Evolutionary conservation across 441 rosid genomes (phyloP).

Genomic region (Pelargonium citronellum): DNA sequence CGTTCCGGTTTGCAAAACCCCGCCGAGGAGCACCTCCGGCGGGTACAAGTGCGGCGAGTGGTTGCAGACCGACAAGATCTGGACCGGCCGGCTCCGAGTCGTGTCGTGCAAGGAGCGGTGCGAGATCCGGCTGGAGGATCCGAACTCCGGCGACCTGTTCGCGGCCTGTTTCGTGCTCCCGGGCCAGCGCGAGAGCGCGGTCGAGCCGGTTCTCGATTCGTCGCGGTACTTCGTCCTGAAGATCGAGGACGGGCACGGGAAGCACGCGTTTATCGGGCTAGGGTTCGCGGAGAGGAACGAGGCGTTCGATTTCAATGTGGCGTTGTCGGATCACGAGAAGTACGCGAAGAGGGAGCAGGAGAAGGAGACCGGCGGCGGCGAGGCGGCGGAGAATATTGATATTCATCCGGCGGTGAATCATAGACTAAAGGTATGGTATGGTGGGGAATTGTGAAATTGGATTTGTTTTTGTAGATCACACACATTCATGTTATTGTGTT

Average conservation of each 20-base stretch:
- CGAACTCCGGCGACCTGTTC: constrained; percentile 77
- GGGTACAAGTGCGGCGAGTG: constrained; percentile 97
- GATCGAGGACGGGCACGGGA: constrained; percentile 90
- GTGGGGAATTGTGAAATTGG: background rate
- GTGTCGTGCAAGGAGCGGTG: constrained; percentile 90
- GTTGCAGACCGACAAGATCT: constrained; percentile 98
- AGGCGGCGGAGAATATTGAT: constrained; percentile 68
- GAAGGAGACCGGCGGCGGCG: constrained; percentile 53
- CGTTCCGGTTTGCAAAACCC: too few relatives aligned
- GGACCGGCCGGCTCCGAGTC: constrained; percentile 93
- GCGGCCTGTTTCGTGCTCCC: constrained; percentile 90
- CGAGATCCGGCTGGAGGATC: constrained; percentile 97
- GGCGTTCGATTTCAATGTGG: constrained; percentile 99
- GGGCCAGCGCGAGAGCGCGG: constrained; percentile 77
- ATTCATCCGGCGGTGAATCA: constrained; percentile 97
- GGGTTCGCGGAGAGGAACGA: constrained; percentile 91
- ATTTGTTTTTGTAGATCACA: background rate
- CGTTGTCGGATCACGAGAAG: constrained; percentile 93
- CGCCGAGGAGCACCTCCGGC: constrained; percentile 89
- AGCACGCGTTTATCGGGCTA: constrained; percentile 86
- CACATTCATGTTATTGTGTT: background rate
- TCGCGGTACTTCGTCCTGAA: constrained; percentile 86
- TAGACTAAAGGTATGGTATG: constrained; percentile 60
- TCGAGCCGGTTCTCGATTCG: constrained; percentile 90
- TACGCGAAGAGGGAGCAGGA: constrained; percentile 73